Conservation (phyloP, 78 protist genomes). For the Dictyostelium firmibasis region DNA sequence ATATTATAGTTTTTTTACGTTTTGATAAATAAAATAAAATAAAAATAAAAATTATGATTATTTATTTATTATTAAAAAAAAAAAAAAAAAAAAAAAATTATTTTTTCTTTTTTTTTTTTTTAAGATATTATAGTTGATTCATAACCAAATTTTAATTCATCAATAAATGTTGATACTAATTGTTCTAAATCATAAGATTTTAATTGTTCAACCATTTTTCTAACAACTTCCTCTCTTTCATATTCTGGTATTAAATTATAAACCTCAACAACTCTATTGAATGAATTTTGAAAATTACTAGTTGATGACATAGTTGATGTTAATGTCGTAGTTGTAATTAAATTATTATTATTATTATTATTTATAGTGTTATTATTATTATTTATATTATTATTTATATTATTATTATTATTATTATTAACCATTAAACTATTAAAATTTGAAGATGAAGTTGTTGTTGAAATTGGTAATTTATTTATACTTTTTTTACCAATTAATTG, state of each 20-base stretch:
- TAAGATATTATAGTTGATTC: background rate
- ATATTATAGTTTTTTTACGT: background rate
- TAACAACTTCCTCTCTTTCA: slow-evolving; percentile 1
- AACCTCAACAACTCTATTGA: slow-evolving; percentile 44
- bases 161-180: slow-evolving; percentile 40
- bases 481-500: background rate
- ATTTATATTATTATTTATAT: background rate
- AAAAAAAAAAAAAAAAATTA: no score
- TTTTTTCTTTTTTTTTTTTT: background rate
- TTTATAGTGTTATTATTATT: background rate
- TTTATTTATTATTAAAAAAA: no score
- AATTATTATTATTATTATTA: background rate
- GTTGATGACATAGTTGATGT: background rate
- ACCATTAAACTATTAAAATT: background rate
- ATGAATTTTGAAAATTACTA: slow-evolving; percentile 36
- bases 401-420: background rate
- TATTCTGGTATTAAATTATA: slow-evolving; percentile 15
- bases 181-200: slow-evolving; percentile 39
- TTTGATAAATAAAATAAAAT: background rate
- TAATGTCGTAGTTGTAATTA: background rate
- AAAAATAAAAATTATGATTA: background rate
- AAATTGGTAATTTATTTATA: background rate
- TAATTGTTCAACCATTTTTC: slow-evolving; percentile 39
- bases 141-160: slow-evolving; percentile 25
- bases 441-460: background rate